Conservation (phyloP, 2,329 filamentous ascomycete species). For the Ophiostoma piceae region DNA sequence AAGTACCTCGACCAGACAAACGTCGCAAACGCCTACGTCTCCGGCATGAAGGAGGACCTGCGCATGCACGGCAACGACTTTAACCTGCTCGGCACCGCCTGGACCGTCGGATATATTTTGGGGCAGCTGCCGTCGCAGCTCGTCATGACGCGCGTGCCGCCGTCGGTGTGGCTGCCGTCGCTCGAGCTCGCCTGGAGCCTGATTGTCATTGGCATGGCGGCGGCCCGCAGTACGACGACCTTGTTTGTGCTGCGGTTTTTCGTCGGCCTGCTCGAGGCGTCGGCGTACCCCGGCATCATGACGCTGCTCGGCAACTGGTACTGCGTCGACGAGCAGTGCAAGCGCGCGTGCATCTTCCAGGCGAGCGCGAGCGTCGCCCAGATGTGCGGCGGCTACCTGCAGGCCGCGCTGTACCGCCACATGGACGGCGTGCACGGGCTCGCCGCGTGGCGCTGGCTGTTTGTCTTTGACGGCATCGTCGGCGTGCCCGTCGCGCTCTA, state of each 20-base stretch:
- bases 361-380: constrained; percentile 35
- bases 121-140: constrained; percentile 35
- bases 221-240: constrained; percentile 36
- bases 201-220: constrained; percentile 35
- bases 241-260: constrained; percentile 42
- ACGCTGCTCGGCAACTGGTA: constrained; percentile 43
- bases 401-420: constrained; percentile 36
- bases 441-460: constrained; percentile 39
- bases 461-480: constrained; percentile 38
- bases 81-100: constrained; percentile 49
- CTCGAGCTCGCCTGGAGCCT: constrained; percentile 36
- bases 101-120: constrained; percentile 57
- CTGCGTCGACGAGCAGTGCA: constrained; percentile 40
- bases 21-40: constrained; percentile 40
- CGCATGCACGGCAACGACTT: constrained; percentile 46
- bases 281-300: constrained; percentile 38
- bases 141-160: constrained; percentile 15
- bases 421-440: constrained; percentile 34
- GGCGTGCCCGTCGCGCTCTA: constrained; percentile 29
- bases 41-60: constrained; percentile 48
- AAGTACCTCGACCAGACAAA: constrained; percentile 37
- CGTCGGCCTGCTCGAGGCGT: constrained; percentile 38
- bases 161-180: constrained; percentile 36
- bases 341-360: constrained; percentile 40
- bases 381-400: constrained; percentile 34